Evolutionary conservation across 345 rosid species (phyloP).

Genomic region (Murraya paniculata): DNA sequence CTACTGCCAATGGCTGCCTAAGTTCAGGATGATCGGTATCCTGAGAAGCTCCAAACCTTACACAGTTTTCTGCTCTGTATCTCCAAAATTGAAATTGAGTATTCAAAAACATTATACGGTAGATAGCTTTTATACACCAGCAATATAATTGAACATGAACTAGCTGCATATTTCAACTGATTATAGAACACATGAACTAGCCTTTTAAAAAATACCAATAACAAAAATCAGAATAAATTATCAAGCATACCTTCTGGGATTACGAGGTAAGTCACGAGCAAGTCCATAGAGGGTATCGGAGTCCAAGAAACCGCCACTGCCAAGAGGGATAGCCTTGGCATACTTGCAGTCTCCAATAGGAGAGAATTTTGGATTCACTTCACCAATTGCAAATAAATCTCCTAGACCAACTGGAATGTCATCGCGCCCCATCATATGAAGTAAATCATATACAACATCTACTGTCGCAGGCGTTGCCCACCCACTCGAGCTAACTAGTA

Average conservation of each 20-base stretch:
- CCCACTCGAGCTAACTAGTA: constrained; percentile 73
- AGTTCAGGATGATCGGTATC: constrained; percentile 66
- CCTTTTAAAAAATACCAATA: neutral
- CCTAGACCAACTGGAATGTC: constrained; percentile 90
- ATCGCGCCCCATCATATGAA: constrained; percentile 98
- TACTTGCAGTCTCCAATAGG: constrained; percentile 80
- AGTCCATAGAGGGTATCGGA: constrained; percentile 88
- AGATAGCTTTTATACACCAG: neutral
- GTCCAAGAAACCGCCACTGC: constrained; percentile 81
- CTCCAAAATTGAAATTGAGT: constrained; percentile 26
- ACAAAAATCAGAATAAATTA: neutral
- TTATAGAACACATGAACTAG: neutral
- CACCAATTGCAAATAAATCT: constrained; percentile 58
- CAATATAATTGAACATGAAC: neutral
- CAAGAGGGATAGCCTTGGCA: constrained; percentile 65
- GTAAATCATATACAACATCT: constrained; percentile 72
- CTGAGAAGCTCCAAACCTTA: constrained; percentile 57
- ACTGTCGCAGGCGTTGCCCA: constrained; percentile 95
- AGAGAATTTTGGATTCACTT: constrained; percentile 43
- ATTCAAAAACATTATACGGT: neutral
- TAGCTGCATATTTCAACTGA: neutral
- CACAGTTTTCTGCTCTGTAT: constrained; percentile 71
- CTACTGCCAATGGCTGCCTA: constrained; percentile 64
- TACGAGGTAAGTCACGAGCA: constrained; percentile 69
- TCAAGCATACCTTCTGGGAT: constrained; percentile 68